Evolutionary conservation across 768 basidiomycete genomes (phyloP).

Genomic region (Lactarius sanguifluus): DNA sequence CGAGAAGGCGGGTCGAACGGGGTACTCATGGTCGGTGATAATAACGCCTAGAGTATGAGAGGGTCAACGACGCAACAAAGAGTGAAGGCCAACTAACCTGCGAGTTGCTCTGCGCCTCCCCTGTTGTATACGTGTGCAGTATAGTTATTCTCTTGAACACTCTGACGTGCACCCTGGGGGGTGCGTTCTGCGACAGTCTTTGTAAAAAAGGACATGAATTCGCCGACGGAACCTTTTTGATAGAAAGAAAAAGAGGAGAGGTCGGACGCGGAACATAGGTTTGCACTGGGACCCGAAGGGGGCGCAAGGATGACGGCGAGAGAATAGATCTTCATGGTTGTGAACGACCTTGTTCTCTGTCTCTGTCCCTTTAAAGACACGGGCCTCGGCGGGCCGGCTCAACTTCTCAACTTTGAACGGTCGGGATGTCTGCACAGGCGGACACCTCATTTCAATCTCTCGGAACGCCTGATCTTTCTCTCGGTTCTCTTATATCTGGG

Average conservation of each 20-base stretch:
- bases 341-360: not conserved
- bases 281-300: slow-evolving; percentile 57
- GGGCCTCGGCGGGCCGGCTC: slow-evolving; percentile 6
- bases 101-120: slow-evolving; percentile 80
- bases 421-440: slow-evolving; percentile 25
- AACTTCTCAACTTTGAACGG: not conserved
- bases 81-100: slow-evolving; percentile 52
- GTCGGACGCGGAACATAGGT: slow-evolving; percentile 71
- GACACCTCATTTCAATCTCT: slow-evolving; percentile 27
- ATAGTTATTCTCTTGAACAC: slow-evolving; percentile 91
- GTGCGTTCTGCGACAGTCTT: slow-evolving; percentile 93
- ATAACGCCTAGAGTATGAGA: slow-evolving; percentile 63
- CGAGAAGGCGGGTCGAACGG: slow-evolving; percentile 94
- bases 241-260: slow-evolving; percentile 93
- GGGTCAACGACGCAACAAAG: slow-evolving; percentile 9
- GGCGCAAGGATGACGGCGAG: slow-evolving; percentile 73
- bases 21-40: slow-evolving; percentile 95
- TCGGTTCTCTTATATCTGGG: slow-evolving; percentile 29
- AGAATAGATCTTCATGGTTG: slow-evolving; percentile 82
- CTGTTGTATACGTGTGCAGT: slow-evolving; percentile 92
- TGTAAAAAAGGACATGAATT: slow-evolving; percentile 93
- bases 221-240: slow-evolving; percentile 80
- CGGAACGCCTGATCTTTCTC: slow-evolving; percentile 31
- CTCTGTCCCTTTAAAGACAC: not conserved
- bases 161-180: slow-evolving; percentile 83